A percentile compares a stretch with the other conserved stretches of the same genome.
These are phyloP conservation scores for Umbilicus rupestris DNA, from an alignment of 164 flowering plant species.

Conservation along the genomic window DNA sequence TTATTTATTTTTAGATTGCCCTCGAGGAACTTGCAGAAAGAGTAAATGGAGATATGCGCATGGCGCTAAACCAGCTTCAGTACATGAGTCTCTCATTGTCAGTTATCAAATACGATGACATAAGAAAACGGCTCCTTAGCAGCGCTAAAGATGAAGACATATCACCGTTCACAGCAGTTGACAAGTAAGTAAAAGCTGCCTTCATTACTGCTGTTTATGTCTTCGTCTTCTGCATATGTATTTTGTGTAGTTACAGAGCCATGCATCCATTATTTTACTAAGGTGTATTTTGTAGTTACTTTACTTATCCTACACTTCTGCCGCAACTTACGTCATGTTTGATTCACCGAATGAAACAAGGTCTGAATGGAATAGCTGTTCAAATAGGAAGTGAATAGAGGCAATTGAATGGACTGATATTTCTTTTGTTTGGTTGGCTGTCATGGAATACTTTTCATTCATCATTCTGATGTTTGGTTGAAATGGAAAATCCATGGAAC, in stretches of 20 bases:
- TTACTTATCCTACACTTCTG: no score
- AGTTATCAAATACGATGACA: slow-evolving; percentile 75
- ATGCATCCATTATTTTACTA: no score
- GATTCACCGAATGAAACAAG: no score
- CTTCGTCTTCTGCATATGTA: neutral
- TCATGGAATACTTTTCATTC: no score
- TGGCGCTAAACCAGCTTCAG: slow-evolving; percentile 89
- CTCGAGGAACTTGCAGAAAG: slow-evolving; percentile 95
- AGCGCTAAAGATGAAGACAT: slow-evolving; percentile 96
- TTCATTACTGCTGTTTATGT: neutral
- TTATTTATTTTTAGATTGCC: slow-evolving; percentile 54
- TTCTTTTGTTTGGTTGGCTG: no score
- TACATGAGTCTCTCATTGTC: slow-evolving; percentile 92
- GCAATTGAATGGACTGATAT: no score
- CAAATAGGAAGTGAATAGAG: no score
- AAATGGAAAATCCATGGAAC: no score
- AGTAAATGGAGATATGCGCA: slow-evolving; percentile 93
- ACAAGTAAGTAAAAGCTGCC: slow-evolving; percentile 50
- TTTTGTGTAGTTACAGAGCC: neutral
- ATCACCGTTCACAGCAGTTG: slow-evolving; percentile 97
- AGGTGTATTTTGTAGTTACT: no score
- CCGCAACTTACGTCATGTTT: no score
- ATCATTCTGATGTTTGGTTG: no score
- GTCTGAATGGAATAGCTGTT: no score
- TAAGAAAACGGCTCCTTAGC: slow-evolving; percentile 72